These are phyloP conservation scores for Linderina pennispora DNA, from an alignment of 192 early-diverging fungal genomes.

Conservation along the genomic window DNA sequence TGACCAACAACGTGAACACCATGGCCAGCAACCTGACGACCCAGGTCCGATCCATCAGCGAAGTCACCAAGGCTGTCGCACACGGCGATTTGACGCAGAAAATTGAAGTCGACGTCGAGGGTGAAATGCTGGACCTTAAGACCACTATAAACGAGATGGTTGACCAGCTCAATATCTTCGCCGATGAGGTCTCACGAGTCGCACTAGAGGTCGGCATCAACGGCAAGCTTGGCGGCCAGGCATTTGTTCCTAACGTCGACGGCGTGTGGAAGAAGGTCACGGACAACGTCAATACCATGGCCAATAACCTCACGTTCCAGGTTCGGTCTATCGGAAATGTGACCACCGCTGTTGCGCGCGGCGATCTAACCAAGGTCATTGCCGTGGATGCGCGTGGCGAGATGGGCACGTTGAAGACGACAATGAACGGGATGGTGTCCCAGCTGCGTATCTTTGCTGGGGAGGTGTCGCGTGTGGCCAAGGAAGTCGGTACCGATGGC, in stretches of 20 bases:
- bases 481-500: conserved; percentile 64
- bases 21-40: conserved; percentile 59
- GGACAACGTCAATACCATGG: conserved; percentile 68
- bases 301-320: conserved; percentile 56
- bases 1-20: conserved; percentile 55
- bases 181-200: conserved; percentile 60
- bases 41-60: conserved; percentile 54
- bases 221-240: conserved; percentile 61
- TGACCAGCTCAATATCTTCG: conserved; percentile 57
- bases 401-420: conserved; percentile 55
- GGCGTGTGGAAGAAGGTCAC: conserved; percentile 67
- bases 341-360: conserved; percentile 57
- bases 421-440: conserved; percentile 61
- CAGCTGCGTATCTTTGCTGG: conserved; percentile 56
- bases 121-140: conserved; percentile 55
- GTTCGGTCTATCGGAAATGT: conserved; percentile 65
- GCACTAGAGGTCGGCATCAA: conserved; percentile 62
- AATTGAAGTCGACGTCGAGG: conserved; percentile 43
- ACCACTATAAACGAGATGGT: conserved; percentile 58
- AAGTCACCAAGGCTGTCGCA: conserved; percentile 57
- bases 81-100: conserved; percentile 54
- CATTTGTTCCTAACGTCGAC: conserved; percentile 50
- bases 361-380: conserved; percentile 60
- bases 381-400: conserved; percentile 52
- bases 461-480: conserved; percentile 58